These are phyloP conservation scores for Luzula sylvatica DNA, from an alignment of 176 grass and related monocot genomes.

Conservation along the genomic window DNA sequence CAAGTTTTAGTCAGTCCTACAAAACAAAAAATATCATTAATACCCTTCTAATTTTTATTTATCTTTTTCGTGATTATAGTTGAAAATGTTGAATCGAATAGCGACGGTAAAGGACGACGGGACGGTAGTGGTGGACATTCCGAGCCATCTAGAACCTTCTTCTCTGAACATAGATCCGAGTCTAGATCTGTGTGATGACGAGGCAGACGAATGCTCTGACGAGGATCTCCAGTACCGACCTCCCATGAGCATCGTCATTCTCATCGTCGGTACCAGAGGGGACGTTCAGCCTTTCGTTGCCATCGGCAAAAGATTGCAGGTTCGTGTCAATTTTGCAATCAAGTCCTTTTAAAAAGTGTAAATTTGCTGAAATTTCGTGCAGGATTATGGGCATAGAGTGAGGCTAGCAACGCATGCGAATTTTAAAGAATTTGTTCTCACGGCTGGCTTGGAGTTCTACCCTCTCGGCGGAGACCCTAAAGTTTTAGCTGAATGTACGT, in stretches of 20 bases:
- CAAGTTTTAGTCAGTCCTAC: too few relatives aligned
- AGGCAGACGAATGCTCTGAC: conserved; percentile 25
- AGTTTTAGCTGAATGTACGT: conserved; percentile 85
- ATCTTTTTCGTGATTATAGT: conserved; percentile 19
- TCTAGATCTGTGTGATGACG: conserved; percentile 1
- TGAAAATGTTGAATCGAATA: conserved; percentile 69
- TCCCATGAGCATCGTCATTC: conserved; percentile 69
- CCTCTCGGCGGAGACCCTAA: conserved; percentile 81
- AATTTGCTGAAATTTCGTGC: conserved; percentile 4
- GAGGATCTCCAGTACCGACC: conserved; percentile 33
- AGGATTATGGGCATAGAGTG: conserved; percentile 80
- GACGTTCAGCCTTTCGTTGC: conserved; percentile 86
- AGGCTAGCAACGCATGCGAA: conserved; percentile 73
- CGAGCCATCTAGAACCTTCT: conserved; percentile 33
- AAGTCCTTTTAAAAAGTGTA: too few relatives aligned
- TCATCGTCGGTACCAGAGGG: conserved; percentile 76
- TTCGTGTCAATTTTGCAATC: not conserved
- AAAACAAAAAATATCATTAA: not conserved
- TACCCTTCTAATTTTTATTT: not conserved
- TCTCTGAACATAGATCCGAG: conserved; percentile 28
- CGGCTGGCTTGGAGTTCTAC: conserved; percentile 71
- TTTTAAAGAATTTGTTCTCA: conserved; percentile 77
- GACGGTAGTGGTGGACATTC: conserved; percentile 61
- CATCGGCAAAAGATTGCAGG: conserved; percentile 79
- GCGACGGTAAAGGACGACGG: conserved; percentile 76